These are phyloP conservation scores for Leccinum fallax DNA, from an alignment of 1,284 basidiomycete species.

Conservation along the genomic window DNA sequence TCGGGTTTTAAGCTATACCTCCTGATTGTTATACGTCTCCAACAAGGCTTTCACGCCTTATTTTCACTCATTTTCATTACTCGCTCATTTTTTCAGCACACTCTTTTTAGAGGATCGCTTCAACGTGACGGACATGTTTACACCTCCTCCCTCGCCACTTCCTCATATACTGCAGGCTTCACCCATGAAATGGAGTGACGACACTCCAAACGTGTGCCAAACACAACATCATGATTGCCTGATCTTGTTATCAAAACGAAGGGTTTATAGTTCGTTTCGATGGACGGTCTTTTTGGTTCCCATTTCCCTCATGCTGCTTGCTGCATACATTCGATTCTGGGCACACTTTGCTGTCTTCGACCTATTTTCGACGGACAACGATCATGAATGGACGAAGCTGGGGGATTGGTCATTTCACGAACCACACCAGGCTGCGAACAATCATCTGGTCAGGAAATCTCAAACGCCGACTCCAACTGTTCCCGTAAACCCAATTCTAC, in stretches of 20 bases:
- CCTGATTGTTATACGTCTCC: neutral
- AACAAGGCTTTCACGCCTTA: conserved; percentile 12
- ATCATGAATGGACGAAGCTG: conserved; percentile 25
- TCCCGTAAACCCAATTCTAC: conserved; percentile 48
- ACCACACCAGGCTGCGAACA: conserved; percentile 33
- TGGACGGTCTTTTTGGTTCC: conserved; percentile 59
- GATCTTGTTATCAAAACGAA: conserved; percentile 39
- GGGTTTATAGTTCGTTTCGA: conserved; percentile 44
- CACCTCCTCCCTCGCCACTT: conserved; percentile 50
- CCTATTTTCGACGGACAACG: conserved; percentile 37
- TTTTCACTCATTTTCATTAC: conserved; percentile 14
- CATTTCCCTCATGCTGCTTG: conserved; percentile 53
- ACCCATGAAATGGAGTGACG: conserved; percentile 2
- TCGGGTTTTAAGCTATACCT: neutral
- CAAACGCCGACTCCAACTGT: conserved; percentile 41
- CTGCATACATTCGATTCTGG: conserved; percentile 51
- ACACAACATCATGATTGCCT: conserved; percentile 9
- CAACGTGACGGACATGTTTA: conserved; percentile 44
- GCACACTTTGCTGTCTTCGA: conserved; percentile 51
- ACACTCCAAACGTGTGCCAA: conserved; percentile 9
- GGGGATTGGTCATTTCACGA: conserved; percentile 45
- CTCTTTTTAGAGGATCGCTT: conserved; percentile 18
- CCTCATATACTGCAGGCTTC: conserved; percentile 22
- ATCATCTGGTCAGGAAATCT: conserved; percentile 5
- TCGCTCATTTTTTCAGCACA: conserved; percentile 31